Evolutionary conservation across 2,329 filamentous ascomycete species (phyloP), one percentile per base, ranked within the genome.

Genomic region (Chaetomiaceae sp.): DNA sequence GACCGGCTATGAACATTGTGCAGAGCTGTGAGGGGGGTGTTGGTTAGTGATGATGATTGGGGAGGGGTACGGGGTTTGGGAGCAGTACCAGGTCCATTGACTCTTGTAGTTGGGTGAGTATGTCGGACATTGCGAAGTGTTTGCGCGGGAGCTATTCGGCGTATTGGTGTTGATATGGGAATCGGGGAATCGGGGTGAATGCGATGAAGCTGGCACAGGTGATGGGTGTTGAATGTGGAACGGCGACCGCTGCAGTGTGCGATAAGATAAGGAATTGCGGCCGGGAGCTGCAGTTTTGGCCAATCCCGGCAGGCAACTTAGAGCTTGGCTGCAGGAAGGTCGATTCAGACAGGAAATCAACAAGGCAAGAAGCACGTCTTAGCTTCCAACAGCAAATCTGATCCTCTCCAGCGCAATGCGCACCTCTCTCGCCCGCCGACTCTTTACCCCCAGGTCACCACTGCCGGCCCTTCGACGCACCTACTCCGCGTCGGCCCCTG

Each of bases 41-140:
- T 48, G 19, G 52, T 37, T 50, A 16, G n/a, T 44, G 9, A 27
- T 10, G 25, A 27, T 7, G 14, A 12, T 50, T 14, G 31, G 2
- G 30, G 23, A 19, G 17, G 39, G 53, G 44, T 13, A 21, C 23
- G 14, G 33, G n/a, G 14, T 21, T 12, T n/a, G 35, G 50, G 41
- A 12, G 41, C 68, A n/a, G 30, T 71, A 88, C 87, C 77, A 90
- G 83, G 63, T 93, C 88, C 54, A 92, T 81, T 68, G 87, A 85
- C 72, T 93, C 87, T 69, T 95, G 89, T 51, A 93, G 75, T 67
- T 93, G 88, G 1, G 89, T 92, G 51, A 95, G 76, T 55, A 85
- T 77, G 65, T 95, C 89, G 23, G 79, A 78, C 83, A 89, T 89
- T 6, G 57, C 50, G 19, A 35, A 9, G 2, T 25, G 35, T 2